Evolutionary conservation across 2,329 filamentous ascomycete species (phyloP), one percentile per base, ranked within the genome.

Genomic region (Penicillium frequentans): DNA sequence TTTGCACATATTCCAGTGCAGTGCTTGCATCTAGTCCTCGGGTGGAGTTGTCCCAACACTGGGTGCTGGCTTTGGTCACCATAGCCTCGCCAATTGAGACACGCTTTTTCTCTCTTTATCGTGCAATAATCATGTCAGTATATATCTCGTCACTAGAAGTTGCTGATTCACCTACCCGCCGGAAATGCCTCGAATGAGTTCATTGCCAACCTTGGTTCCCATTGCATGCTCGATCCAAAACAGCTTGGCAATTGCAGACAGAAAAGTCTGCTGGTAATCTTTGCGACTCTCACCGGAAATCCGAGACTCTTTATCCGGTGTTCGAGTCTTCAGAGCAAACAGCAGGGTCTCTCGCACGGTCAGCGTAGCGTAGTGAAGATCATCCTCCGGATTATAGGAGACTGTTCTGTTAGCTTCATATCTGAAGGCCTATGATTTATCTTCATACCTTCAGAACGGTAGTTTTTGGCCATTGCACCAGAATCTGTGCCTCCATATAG

Each of bases 21-120:
- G 87, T 91, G 8, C 86, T 86, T 0, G 87, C 86, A 70, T 93
- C 90, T 1, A 93, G 79, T 11, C 90, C 90, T 51, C 84, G 81
- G 0, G 90, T 93, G 24, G 82, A 86, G 62, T 91, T 91, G 58
- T 89, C 91, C 90, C 90, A 95, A 58, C 86, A 88, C 70, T 90
- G 87, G 1, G 84, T 78, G 43, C 82, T 86, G 1, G 85, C 83
- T n/a, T 76, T 76, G 16, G 87, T 87, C 11, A 92, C 78, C 58
- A 88, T 82, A 63, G 90, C 90, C 73, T 95, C 90, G 1, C 89
- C 90, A 59, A 95, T 91, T 45, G 86, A 90, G 5, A 96, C 90
- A 70, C 91, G 86, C 77, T 95, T 93, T 55, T 87, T 80, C 70
- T 90, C 88, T 37, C 61, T 63, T 23, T 5, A 3, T 49, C 11